Conservation (phyloP, 208 protist species). For the Leishmania tarentolae region DNA sequence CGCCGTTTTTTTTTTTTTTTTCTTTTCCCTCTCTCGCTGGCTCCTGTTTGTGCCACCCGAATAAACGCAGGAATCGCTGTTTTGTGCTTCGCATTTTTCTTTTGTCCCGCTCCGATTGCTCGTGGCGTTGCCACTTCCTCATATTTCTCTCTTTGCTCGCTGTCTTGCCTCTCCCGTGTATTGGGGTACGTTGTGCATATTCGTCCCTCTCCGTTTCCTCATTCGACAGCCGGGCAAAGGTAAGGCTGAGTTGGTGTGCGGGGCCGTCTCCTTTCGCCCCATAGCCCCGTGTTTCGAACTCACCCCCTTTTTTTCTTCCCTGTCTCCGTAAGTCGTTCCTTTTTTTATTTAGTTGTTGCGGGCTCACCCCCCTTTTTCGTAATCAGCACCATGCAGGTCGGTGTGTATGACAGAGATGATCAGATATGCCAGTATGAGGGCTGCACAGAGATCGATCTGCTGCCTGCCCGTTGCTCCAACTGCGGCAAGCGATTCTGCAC, state of each 20-base stretch:
- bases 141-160: neutral
- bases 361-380: neutral
- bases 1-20: neutral
- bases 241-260: neutral
- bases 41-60: neutral
- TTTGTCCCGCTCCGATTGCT: neutral
- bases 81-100: neutral
- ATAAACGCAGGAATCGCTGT: neutral
- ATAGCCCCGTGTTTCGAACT: neutral
- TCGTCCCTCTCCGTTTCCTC: neutral
- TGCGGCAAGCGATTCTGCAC: slow-evolving; percentile 82
- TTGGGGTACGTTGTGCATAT: neutral
- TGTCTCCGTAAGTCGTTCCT: neutral
- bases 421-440: slow-evolving; percentile 66
- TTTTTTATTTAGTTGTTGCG: neutral
- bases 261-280: neutral
- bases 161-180: neutral
- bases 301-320: neutral
- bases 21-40: neutral
- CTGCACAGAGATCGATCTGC: slow-evolving; percentile 75
- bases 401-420: slow-evolving; percentile 71
- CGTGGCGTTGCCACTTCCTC: neutral
- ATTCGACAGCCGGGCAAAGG: neutral
- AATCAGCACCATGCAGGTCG: slow-evolving; percentile 77
- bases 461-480: slow-evolving; percentile 66